phyloP scores from a whole-genome alignment of 257 asterid genomes.

The Coffea canephora region DNA sequence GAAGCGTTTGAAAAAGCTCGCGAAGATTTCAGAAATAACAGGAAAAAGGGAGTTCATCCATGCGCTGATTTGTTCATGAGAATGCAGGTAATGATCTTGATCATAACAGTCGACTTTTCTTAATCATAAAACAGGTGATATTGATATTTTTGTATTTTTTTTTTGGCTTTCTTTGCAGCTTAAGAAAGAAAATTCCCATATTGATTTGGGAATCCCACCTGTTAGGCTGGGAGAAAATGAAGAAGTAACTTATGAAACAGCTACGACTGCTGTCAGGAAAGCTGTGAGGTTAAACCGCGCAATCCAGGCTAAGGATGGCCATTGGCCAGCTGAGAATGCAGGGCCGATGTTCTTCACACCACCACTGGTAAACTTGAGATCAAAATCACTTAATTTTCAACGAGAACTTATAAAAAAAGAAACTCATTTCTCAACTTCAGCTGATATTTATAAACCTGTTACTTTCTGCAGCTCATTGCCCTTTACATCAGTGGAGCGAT shows the following conservation, averaged over 20 bases:
- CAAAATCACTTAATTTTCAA: too few species aligned
- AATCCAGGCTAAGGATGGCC: constrained; percentile 71
- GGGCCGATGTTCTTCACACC: constrained; percentile 73
- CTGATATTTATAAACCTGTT: neutral
- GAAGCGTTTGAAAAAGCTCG: constrained; percentile 26
- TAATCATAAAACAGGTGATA: neutral
- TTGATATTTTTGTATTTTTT: neutral
- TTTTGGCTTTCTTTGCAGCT: neutral
- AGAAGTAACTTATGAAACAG: constrained; percentile 46
- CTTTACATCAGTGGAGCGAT: constrained; percentile 71
- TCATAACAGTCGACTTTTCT: neutral
- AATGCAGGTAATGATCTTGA: constrained; percentile 27
- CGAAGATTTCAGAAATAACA: constrained; percentile 6
- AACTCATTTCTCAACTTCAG: neutral
- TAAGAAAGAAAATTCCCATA: constrained; percentile 11
- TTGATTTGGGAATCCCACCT: constrained; percentile 38
- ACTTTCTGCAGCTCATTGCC: constrained; percentile 43
- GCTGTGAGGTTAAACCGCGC: constrained; percentile 61
- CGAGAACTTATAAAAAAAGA: neutral
- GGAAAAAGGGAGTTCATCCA: constrained; percentile 27
- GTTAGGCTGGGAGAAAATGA: constrained; percentile 48
- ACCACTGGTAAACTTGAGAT: constrained; percentile 26
- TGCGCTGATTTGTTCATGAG: constrained; percentile 35
- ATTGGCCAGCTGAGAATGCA: constrained; percentile 78
- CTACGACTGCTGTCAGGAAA: constrained; percentile 55